A percentile compares a stretch with the other conserved stretches of the same genome.
Evolutionary conservation across 1,284 basidiomycete species (phyloP).

Genomic region (Microbotryum intermedium): DNA sequence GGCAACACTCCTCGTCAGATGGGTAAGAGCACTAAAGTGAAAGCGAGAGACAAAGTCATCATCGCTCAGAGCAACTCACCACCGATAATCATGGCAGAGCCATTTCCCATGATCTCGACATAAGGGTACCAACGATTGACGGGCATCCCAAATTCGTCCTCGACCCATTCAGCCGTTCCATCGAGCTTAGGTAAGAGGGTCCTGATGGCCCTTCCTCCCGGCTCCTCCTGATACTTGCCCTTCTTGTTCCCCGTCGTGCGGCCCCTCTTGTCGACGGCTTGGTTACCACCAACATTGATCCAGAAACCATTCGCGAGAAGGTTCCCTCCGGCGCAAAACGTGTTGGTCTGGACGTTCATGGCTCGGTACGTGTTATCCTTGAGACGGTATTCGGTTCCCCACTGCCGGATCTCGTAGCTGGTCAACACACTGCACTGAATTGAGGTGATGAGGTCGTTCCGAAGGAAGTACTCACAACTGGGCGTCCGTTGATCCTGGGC

Average conservation of each 20-base stretch:
- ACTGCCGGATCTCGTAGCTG: background rate
- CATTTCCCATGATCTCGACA: constrained; percentile 44
- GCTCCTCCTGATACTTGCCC: constrained; percentile 46
- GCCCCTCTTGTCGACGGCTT: constrained; percentile 38
- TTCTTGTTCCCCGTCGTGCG: background rate
- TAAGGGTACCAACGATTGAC: constrained; percentile 65
- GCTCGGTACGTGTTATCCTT: constrained; percentile 28
- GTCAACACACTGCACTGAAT: background rate
- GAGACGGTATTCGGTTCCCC: constrained; percentile 18
- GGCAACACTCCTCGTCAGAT: no score
- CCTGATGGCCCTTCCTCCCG: constrained; percentile 52
- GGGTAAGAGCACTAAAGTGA: constrained; percentile 49
- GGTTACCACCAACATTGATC: constrained; percentile 40
- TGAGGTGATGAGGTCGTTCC: background rate
- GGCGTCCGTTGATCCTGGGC: constrained; percentile 17
- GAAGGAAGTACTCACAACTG: constrained; percentile 7
- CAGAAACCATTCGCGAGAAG: constrained; percentile 39
- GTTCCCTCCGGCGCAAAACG: constrained; percentile 40
- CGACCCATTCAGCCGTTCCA: constrained; percentile 56
- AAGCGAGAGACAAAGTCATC: background rate
- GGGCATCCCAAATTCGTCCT: constrained; percentile 49
- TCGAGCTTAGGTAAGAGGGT: constrained; percentile 63
- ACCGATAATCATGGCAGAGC: constrained; percentile 45
- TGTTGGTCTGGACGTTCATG: constrained; percentile 37
- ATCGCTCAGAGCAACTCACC: background rate